Percentiles rank a stretch among this genome's conserved stretches.
These are phyloP conservation scores for Suillus variegatus DNA, from an alignment of 768 basidiomycete species.

Conservation along the genomic window DNA sequence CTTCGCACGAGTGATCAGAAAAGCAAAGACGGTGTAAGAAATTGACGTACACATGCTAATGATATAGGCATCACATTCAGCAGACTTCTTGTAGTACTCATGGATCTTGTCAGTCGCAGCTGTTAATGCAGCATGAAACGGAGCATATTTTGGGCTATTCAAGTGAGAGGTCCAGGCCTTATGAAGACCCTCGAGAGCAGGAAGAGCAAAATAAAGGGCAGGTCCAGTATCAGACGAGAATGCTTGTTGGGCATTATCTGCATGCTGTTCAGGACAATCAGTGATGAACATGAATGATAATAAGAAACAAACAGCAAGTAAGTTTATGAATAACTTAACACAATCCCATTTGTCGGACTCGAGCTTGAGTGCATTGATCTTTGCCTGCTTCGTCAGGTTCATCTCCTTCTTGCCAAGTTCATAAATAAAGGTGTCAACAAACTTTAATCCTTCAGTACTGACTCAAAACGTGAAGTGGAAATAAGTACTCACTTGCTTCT, in stretches of 20 bases:
- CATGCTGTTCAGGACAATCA: conserved; percentile 19
- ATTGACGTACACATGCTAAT: conserved; percentile 32
- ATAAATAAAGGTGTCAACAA: conserved; percentile 24
- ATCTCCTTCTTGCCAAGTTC: conserved; percentile 23
- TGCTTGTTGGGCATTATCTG: conserved; percentile 31
- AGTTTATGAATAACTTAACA: conserved; percentile 17
- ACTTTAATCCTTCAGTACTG: conserved; percentile 11
- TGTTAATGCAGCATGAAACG: conserved; percentile 23
- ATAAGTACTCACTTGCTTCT: conserved; percentile 13
- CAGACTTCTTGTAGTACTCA: conserved; percentile 36
- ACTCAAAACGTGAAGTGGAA: neutral
- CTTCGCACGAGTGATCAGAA: neutral
- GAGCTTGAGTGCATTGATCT: conserved; percentile 15
- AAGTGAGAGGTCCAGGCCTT: conserved; percentile 22
- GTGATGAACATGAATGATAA: neutral
- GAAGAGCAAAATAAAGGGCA: conserved; percentile 21
- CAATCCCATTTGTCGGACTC: conserved; percentile 24
- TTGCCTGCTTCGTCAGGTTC: conserved; percentile 15
- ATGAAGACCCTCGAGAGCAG: conserved; percentile 18
- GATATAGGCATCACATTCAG: conserved; percentile 32
- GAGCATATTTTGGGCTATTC: conserved; percentile 15
- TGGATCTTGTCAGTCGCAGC: conserved; percentile 32
- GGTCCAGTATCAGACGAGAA: conserved; percentile 31
- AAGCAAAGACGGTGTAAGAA: neutral
- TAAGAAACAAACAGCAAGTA: conserved; percentile 20